Evolutionary conservation across 225 moss, liverwort and hornwort genomes (phyloP).

Genomic region (Straminergon stramineum): DNA sequence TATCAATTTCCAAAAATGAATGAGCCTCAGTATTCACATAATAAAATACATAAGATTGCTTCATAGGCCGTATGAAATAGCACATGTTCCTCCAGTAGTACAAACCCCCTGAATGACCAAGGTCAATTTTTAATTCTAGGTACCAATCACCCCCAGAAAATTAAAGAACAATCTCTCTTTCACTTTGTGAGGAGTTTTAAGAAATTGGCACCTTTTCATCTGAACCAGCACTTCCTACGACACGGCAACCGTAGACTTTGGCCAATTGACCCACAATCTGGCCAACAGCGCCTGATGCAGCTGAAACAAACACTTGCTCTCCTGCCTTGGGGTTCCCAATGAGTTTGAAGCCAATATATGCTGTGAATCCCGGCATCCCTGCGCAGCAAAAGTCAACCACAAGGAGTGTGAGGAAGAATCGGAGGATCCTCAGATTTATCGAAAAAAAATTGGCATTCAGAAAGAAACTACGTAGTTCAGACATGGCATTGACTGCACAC

Average conservation of each 20-base stretch:
- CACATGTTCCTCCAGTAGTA: background rate
- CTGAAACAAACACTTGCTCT: conserved; percentile 62
- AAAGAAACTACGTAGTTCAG: background rate
- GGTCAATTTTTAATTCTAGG: no score
- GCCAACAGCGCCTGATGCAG: conserved; percentile 67
- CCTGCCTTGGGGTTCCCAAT: conserved; percentile 58
- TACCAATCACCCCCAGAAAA: background rate
- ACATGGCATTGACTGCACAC: background rate
- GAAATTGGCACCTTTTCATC: conserved; percentile 9
- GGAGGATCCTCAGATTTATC: background rate
- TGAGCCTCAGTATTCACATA: background rate
- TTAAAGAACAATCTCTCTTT: background rate
- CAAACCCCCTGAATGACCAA: background rate
- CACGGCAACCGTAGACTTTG: conserved; percentile 24
- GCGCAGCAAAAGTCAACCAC: background rate
- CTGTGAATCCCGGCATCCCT: conserved; percentile 49
- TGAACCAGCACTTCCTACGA: conserved; percentile 13
- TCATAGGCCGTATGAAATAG: background rate
- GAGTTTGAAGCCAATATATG: conserved; percentile 42
- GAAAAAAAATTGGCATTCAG: background rate
- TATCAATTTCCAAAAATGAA: background rate
- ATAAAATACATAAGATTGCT: background rate
- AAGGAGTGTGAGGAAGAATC: background rate
- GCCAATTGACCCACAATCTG: conserved; percentile 84
- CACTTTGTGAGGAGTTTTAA: background rate